These are phyloP conservation scores for Gillenia trifoliata DNA, from an alignment of 306 rosid species.

Conservation along the genomic window DNA sequence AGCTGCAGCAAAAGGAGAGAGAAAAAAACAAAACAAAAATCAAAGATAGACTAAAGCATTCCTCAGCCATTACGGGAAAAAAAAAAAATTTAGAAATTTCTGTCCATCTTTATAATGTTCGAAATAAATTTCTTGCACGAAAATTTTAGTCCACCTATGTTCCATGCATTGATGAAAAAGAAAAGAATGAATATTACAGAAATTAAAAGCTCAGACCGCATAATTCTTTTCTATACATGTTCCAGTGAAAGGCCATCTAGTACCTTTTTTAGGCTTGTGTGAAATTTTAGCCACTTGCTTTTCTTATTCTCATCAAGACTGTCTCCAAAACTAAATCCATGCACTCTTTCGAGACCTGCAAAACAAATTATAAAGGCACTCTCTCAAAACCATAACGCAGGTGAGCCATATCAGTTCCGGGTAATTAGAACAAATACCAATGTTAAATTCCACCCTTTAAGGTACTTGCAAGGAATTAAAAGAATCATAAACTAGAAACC, in stretches of 20 bases:
- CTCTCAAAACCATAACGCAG: not conserved
- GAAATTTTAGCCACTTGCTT: slow-evolving; percentile 76
- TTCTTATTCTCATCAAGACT: slow-evolving; percentile 66
- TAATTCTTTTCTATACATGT: not conserved
- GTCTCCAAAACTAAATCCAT: slow-evolving; percentile 88
- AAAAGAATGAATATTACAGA: not conserved
- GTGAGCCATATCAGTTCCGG: not conserved
- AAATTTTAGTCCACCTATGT: not conserved
- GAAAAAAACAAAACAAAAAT: not conserved
- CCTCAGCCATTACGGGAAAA: not conserved
- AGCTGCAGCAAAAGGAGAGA: slow-evolving; percentile 53
- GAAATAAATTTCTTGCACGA: not conserved
- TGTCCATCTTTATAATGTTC: not conserved
- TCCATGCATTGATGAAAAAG: not conserved
- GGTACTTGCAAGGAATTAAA: not conserved
- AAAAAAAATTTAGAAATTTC: not conserved
- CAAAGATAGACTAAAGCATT: not conserved
- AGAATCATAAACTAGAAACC: not conserved
- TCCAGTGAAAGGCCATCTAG: not conserved
- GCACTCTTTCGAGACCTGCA: slow-evolving; percentile 87
- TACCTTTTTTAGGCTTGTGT: slow-evolving; percentile 69
- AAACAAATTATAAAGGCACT: slow-evolving; percentile 6
- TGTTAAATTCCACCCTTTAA: not conserved
- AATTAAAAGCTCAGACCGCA: not conserved
- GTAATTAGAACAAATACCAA: not conserved